phyloP scores from a whole-genome alignment of 495 filamentous ascomycete genomes.

The Durotheca rogersii region DNA sequence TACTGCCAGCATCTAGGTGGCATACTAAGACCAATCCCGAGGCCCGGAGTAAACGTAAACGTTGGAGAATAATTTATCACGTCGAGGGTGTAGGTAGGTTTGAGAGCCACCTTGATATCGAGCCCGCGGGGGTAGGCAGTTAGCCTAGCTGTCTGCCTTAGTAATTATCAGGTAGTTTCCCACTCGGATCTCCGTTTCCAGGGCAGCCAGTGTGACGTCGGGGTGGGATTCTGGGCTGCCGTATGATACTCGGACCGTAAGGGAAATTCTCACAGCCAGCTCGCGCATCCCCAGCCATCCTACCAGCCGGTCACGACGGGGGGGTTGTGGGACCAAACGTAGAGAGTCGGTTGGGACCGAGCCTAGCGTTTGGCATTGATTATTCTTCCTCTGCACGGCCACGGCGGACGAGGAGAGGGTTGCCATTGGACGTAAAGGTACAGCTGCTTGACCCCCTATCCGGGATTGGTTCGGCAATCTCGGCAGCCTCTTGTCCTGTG shows the following conservation, averaged over 20 bases:
- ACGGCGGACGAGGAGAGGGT: not conserved
- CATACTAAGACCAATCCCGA: not conserved
- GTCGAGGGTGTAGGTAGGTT: too few species aligned
- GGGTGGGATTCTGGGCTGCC: not conserved
- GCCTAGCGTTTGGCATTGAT: conserved; percentile 13
- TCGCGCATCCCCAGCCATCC: not conserved
- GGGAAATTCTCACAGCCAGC: too few species aligned
- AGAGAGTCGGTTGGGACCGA: conserved; percentile 10
- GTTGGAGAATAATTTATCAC: too few species aligned
- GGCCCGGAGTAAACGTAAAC: not conserved
- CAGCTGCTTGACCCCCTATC: conserved; percentile 13
- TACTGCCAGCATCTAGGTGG: not conserved
- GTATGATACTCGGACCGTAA: not conserved
- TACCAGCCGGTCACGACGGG: not conserved
- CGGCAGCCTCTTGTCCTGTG: conserved; percentile 18
- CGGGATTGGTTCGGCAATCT: conserved; percentile 26
- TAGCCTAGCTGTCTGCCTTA: not conserved
- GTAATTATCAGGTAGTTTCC: not conserved
- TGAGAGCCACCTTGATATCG: not conserved
- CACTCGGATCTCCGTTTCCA: not conserved
- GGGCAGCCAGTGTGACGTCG: not conserved
- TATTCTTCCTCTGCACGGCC: conserved; percentile 1
- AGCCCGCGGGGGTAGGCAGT: not conserved
- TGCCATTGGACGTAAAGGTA: conserved; percentile 8
- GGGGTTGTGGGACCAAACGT: not conserved